phyloP scores from a whole-genome alignment of 2,329 filamentous ascomycete species.

The Microcera coccophila region DNA sequence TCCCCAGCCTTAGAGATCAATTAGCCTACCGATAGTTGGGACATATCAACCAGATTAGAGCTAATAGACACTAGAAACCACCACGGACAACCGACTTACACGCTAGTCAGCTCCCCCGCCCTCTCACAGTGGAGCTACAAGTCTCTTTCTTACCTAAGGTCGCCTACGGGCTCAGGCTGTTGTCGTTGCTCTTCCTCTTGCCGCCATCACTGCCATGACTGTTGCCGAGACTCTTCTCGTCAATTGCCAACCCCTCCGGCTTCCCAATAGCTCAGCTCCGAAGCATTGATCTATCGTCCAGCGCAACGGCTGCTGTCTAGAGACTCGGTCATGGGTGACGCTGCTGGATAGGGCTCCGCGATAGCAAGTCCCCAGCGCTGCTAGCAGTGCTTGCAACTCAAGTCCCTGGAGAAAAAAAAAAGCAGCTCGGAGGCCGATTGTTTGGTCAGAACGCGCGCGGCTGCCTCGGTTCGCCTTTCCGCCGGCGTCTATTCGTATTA shows the following conservation, averaged over 20 bases:
- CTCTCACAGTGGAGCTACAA: too few relatives aligned
- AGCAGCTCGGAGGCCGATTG: too few relatives aligned
- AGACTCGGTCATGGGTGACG: slow-evolving; percentile 14
- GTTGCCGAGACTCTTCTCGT: not conserved
- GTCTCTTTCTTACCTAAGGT: too few relatives aligned
- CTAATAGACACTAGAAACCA: too few relatives aligned
- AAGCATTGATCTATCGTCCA: not conserved
- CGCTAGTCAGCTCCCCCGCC: too few relatives aligned
- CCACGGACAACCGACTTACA: too few relatives aligned
- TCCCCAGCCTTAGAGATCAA: not conserved
- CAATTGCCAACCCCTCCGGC: not conserved
- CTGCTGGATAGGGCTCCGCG: slow-evolving; percentile 14
- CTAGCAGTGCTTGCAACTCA: too few relatives aligned
- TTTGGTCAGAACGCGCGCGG: not conserved
- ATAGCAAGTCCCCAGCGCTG: slow-evolving; percentile 9
- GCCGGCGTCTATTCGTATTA: too few relatives aligned
- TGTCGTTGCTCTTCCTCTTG: not conserved
- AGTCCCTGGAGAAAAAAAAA: too few relatives aligned
- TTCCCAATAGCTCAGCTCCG: not conserved
- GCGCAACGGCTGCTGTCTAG: not conserved
- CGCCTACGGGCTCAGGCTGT: too few relatives aligned
- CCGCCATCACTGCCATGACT: not conserved
- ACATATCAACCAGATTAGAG: too few relatives aligned
- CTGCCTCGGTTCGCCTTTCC: not conserved
- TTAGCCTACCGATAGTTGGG: not conserved